These are phyloP conservation scores for Hemileccinum impolitum DNA, from an alignment of 768 basidiomycete genomes.

Conservation along the genomic window DNA sequence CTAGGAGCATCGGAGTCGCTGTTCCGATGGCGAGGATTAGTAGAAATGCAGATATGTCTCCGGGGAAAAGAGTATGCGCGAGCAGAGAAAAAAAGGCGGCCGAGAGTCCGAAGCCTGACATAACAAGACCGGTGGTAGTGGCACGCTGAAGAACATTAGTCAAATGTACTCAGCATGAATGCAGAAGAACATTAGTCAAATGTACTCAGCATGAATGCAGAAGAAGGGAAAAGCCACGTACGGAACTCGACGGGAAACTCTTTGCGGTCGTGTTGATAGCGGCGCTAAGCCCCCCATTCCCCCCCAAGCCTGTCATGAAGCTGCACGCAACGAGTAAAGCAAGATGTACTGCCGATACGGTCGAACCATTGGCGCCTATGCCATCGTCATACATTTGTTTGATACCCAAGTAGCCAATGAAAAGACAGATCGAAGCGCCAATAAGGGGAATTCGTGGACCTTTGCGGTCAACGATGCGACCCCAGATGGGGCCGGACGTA, in stretches of 20 bases:
- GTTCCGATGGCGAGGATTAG: slow-evolving; percentile 76
- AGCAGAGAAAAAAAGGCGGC: slow-evolving; percentile 87
- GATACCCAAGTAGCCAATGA: slow-evolving; percentile 76
- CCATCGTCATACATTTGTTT: slow-evolving; percentile 61
- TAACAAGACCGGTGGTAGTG: slow-evolving; percentile 69
- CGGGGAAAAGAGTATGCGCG: slow-evolving; percentile 68
- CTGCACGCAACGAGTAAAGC: slow-evolving; percentile 55
- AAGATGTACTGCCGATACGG: slow-evolving; percentile 44
- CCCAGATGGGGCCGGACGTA: slow-evolving; percentile 72
- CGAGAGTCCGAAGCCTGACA: slow-evolving; percentile 87
- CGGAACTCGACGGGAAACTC: slow-evolving; percentile 68
- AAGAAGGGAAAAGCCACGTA: slow-evolving; percentile 33
- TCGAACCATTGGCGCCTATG: slow-evolving; percentile 30
- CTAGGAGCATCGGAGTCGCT: slow-evolving; percentile 74
- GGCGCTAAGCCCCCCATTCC: slow-evolving; percentile 66
- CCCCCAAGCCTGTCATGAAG: slow-evolving; percentile 75
- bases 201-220: background rate
- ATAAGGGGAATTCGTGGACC: slow-evolving; percentile 71
- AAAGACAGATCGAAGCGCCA: slow-evolving; percentile 54
- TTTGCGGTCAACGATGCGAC: slow-evolving; percentile 67
- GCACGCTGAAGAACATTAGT: slow-evolving; percentile 50
- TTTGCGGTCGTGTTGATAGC: slow-evolving; percentile 82
- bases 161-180: background rate
- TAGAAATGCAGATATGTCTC: slow-evolving; percentile 75
- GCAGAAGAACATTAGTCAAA: background rate